A percentile compares a stretch with the other conserved stretches of the same genome.
phyloP scores from a whole-genome alignment of 108 stramenopile genomes.

The Skeletonema menzelii region DNA sequence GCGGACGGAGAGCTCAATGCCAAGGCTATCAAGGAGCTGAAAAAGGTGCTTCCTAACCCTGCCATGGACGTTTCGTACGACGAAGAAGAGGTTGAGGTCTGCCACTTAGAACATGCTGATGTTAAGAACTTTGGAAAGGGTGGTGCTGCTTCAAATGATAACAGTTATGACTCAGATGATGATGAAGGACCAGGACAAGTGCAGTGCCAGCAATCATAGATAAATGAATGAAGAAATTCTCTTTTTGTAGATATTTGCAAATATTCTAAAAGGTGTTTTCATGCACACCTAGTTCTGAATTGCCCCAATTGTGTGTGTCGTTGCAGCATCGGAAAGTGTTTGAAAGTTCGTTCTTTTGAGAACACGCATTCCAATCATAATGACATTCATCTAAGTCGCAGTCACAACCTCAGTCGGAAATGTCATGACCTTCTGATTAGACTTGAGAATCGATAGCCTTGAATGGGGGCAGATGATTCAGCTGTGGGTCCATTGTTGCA shows the following conservation, averaged over 20 bases:
- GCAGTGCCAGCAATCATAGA: constrained; percentile 86
- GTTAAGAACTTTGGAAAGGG: constrained; percentile 87
- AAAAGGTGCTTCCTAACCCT: constrained; percentile 70
- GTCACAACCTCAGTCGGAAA: too few relatives aligned
- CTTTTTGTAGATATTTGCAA: constrained; percentile 4
- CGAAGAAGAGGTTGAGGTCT: constrained; percentile 77
- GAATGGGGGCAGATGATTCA: too few relatives aligned
- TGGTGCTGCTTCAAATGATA: constrained; percentile 50
- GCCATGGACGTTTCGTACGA: constrained; percentile 74
- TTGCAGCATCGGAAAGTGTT: too few relatives aligned
- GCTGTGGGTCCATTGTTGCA: too few relatives aligned
- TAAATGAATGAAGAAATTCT: not conserved
- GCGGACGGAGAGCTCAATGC: constrained; percentile 56
- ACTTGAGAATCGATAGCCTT: too few relatives aligned
- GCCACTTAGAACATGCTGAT: constrained; percentile 77
- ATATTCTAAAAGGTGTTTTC: not conserved
- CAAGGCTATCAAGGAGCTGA: constrained; percentile 55
- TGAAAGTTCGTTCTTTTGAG: too few relatives aligned
- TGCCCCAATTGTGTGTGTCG: too few relatives aligned
- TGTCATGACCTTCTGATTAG: too few relatives aligned
- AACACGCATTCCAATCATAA: too few relatives aligned
- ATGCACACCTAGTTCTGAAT: too few relatives aligned
- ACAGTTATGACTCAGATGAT: constrained; percentile 77
- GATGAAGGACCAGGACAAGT: constrained; percentile 70
- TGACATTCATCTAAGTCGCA: too few relatives aligned